Evolutionary conservation across 2,329 filamentous ascomycete species (phyloP), one percentile per base, ranked within the genome.

Genomic region (Penicillium fuscoglaucum): DNA sequence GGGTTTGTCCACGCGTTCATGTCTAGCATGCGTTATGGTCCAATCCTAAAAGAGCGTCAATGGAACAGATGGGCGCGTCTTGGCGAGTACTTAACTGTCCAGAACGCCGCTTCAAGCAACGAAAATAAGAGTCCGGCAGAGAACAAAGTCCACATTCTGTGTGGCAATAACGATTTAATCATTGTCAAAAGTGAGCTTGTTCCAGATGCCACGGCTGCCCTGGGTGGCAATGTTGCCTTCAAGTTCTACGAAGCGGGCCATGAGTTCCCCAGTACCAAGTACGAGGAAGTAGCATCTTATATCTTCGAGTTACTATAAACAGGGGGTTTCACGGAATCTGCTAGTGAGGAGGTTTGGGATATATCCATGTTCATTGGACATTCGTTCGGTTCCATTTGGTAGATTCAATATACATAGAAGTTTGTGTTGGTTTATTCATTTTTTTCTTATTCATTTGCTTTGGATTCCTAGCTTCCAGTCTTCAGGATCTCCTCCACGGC

Each of bases 1-100:
- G 90, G 89, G 0, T 93, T 91, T 67, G 78, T 91, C 6, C 78
- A 80, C 2, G 84, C 89, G 0, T 92, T 92, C 67, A 82, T 91
- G 67, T 89, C 85, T 57, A 86, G 84, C 31, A 87, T 93, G 64
- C 82, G 86, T 21, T 76, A 89, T 67, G 87, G 87, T 2, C 90
- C 90, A 0, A 85, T 93, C 24, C 84, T 87, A 61, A 81, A 82
- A 13, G 83, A 88, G 62, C 68, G 70, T 2, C 70, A 76, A 56
- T 81, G 86, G 55, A 78, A 80, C 39, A 79, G 84, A 43, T 93
- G 89, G 90, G 70, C 70, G 26, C 74, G 78, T 1, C 78, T 92
- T 33, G 81, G 83, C 0, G 68, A 74, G 15, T 71, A 81, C 37
- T 75, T 89, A 19, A 72, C 74, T 12, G 70, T 70, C 46, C 75